Evolutionary conservation across 805 yeast genomes (phyloP).

Genomic region (Candida maesae): DNA sequence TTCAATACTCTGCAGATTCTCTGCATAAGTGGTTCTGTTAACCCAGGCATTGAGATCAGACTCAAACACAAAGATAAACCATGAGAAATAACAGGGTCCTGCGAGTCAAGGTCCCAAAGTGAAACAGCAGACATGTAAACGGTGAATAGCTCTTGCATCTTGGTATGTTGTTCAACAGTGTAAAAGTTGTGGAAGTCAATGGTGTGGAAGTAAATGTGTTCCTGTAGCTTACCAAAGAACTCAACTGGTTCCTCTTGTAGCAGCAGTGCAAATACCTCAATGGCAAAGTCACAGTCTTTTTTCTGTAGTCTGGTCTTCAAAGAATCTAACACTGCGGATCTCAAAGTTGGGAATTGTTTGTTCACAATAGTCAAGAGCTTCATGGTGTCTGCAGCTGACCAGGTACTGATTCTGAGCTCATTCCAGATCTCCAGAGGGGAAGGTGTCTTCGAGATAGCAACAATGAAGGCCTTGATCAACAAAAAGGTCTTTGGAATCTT

Average conservation of each 20-base stretch:
- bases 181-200: slow-evolving; percentile 12
- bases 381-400: neutral
- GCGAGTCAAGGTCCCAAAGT: neutral
- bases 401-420: slow-evolving; percentile 1
- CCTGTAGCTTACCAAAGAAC: slow-evolving; percentile 6
- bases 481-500: slow-evolving; percentile 9
- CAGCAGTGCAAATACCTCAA: slow-evolving; percentile 2
- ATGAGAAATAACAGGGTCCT: slow-evolving; percentile 5
- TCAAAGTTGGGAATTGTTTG: slow-evolving; percentile 1
- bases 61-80: slow-evolving; percentile 4
- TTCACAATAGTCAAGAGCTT: slow-evolving; percentile 1
- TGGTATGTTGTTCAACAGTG: slow-evolving; percentile 1
- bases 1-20: slow-evolving; percentile 1
- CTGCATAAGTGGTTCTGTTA: neutral
- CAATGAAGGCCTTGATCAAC: slow-evolving; percentile 14
- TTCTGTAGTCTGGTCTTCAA: slow-evolving; percentile 3
- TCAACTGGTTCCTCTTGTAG: neutral
- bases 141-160: slow-evolving; percentile 3
- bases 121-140: neutral
- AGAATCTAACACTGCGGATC: neutral
- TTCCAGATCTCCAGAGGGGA: neutral
- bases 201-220: slow-evolving; percentile 14
- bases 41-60: neutral
- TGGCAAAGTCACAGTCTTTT: slow-evolving; percentile 6
- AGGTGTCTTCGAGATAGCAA: slow-evolving; percentile 6